phyloP scores from a whole-genome alignment of 148 eudicot genomes.

The Rhododendron vialii region DNA sequence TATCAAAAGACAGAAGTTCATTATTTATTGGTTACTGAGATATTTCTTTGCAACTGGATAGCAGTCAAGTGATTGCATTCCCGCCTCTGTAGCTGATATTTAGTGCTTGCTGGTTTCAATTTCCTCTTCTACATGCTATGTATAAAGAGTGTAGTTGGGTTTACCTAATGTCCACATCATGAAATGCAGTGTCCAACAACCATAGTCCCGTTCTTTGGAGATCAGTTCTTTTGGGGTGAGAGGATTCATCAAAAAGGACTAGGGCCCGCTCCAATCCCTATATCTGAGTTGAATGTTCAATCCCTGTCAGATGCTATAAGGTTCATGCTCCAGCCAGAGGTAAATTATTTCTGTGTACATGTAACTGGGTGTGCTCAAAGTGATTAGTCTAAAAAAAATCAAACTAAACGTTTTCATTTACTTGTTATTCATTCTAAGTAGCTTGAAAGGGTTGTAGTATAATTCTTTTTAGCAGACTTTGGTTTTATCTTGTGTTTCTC shows the following conservation, averaged over 20 bases:
- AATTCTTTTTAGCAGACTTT: neutral
- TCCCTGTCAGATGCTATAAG: slow-evolving; percentile 67
- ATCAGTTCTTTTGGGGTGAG: slow-evolving; percentile 97
- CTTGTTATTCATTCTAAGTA: neutral
- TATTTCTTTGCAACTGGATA: neutral
- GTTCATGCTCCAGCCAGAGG: slow-evolving; percentile 90
- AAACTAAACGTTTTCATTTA: neutral
- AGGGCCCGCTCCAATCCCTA: slow-evolving; percentile 91
- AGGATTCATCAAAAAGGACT: slow-evolving; percentile 66
- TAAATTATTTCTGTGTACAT: slow-evolving; percentile 13
- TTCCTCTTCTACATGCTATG: neutral
- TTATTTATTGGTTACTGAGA: neutral
- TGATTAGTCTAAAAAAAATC: neutral
- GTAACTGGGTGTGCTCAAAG: neutral
- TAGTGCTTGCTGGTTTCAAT: neutral
- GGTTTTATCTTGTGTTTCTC: neutral
- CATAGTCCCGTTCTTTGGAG: slow-evolving; percentile 89
- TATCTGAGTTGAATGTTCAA: slow-evolving; percentile 58
- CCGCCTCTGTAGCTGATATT: neutral
- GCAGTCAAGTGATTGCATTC: neutral
- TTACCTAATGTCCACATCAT: neutral
- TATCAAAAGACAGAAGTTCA: neutral
- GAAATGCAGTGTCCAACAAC: slow-evolving; percentile 89
- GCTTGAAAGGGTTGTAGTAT: neutral
- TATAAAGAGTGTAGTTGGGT: neutral